Evolutionary conservation across 257 asterid species (phyloP).

Genomic region (Jacaranda copaia): DNA sequence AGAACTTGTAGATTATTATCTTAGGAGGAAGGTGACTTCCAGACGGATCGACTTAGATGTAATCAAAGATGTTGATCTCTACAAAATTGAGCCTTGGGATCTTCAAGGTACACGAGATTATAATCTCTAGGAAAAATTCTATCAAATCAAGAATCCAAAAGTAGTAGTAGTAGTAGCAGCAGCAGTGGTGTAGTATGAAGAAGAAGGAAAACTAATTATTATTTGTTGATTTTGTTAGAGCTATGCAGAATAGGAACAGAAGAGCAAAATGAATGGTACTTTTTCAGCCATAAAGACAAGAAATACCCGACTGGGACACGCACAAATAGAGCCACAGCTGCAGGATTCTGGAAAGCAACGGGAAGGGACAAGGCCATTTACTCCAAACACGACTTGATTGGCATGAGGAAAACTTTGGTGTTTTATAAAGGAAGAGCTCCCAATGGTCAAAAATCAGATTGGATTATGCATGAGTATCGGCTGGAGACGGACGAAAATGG

Average conservation of each 20-base stretch:
- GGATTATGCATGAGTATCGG: constrained; percentile 91
- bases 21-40: constrained; percentile 63
- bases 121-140: neutral
- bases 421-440: constrained; percentile 88
- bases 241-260: constrained; percentile 79
- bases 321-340: constrained; percentile 77
- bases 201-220: neutral
- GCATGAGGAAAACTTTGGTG: constrained; percentile 85
- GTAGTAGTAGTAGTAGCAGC: too few relatives aligned
- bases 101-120: constrained; percentile 58
- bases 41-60: constrained; percentile 61
- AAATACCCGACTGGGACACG: constrained; percentile 86
- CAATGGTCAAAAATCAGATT: constrained; percentile 81
- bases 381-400: constrained; percentile 67
- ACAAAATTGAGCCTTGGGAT: constrained; percentile 82
- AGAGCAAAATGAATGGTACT: constrained; percentile 79
- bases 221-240: constrained; percentile 43
- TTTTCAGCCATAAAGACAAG: constrained; percentile 87
- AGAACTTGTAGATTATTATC: constrained; percentile 85
- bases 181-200: too few relatives aligned
- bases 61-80: constrained; percentile 71
- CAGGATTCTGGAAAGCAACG: constrained; percentile 91
- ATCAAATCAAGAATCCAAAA: neutral
- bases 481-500: constrained; percentile 75
- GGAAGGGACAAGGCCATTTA: constrained; percentile 89